Evolutionary conservation across 164 flowering plant genomes (phyloP), one percentile per base, ranked within the genome.

Genomic region (Vitis amurensis): DNA sequence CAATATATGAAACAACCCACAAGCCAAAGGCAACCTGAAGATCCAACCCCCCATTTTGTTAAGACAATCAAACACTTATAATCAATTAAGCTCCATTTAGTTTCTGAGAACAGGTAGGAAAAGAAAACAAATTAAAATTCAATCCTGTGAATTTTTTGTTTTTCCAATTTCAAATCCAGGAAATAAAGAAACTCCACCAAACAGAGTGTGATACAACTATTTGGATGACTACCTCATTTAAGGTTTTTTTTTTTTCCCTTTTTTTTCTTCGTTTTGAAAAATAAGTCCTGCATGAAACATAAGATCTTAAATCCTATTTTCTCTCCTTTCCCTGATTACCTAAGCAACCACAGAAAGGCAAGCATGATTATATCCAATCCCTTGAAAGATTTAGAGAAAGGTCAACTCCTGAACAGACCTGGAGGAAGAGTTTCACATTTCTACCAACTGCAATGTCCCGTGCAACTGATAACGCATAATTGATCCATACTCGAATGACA

Each of bases 1-100:
- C 97, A 67, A 94, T 61, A 61, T 67, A 88, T 14, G 97, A 89
- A 62, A 82, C 70, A 12, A 85, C 4, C 91, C 91, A 89, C 79
- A 92, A 76, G 52, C 68, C 69, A 50, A 75, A 31, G 57, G 79
- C 83, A 75, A 91, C 95, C 98, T 94, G 81, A 69, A 31, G 52
- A 72, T 16, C 52, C 47, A 66, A 11, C 27, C 31, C 61, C 61
- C 15, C 16, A 4, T 15, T 1, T 13, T 3, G 15, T 16, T 31
- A 31, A 13, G 37, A 61, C 37, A 27, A 59, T 11, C 9, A 11
- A 59, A 15, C 29, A 31, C 30, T 10, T 31, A 14, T 44, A 59
- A 68, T 51, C 50, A 9, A 23, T 29, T 50, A 23, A 60, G 53
- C 50, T 31, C 44, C 44, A 31, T 17, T 31, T 31, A 6, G 44